Evolutionary conservation across 2,329 filamentous ascomycete species (phyloP), one percentile per base, ranked within the genome.

Genomic region (Elsinoe necatrix): DNA sequence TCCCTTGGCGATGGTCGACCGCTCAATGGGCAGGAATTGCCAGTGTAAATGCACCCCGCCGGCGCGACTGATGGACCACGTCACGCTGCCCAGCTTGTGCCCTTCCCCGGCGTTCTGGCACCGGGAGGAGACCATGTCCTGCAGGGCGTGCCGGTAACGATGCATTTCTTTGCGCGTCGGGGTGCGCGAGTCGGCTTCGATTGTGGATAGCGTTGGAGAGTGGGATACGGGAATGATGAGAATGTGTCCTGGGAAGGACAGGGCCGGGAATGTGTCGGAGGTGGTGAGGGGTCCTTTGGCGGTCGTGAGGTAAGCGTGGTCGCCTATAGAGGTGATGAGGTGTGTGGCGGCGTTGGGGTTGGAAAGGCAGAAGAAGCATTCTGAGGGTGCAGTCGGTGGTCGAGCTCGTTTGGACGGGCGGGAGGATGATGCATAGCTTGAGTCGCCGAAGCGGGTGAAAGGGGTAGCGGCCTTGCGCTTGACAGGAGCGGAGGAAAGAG

Each of bases 331-430:
- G 62, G 87, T 86, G 65, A 96, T 86, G 71, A 98, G 86, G 72
- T 98, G 92, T 1, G 85, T 86, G 54, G 87, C 86, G 43, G 93
- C 76, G 59, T 86, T 86, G 4, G 87, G 83, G 69, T 95, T 96
- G 4, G 89, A 91, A 9, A 98, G 79, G 68, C 93, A 98, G 75
- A 98, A 97, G 76, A 93, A 98, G 73, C 93, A 98, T 65, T 86
- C 80, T 54, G 85, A 84, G 1, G 89, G 89, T 0, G 65, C 64
- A 16, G 72, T 65, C 3, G 73, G 71, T 4, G 69, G 67, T 67
- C 27, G 65, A 66, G 29, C 72, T 34, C 57, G 67, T 59, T 76
- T 75, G 61, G 70, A 63, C 7, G 65, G 47, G 14, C 59, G 47
- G n/a, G 59, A 57, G 45, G 55, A 57, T 47, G 55, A 47, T 35